Evolutionary conservation across 768 basidiomycete genomes (phyloP), one percentile per base, ranked within the genome.

Genomic region (Podaxis rugospora): DNA sequence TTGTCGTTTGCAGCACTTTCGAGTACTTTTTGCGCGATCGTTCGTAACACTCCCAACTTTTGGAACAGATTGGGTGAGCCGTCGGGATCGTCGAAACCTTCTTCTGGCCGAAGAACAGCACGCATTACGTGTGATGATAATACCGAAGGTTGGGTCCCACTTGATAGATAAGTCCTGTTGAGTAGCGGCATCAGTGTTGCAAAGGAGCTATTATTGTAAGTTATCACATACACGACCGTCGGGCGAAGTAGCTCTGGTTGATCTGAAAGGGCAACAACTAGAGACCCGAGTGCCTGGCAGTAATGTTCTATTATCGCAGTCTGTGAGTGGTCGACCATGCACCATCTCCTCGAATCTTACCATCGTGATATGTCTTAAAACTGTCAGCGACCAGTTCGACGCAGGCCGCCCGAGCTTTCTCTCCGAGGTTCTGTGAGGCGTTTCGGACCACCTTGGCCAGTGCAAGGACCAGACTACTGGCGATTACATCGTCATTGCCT

Each of bases 341-440:
- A 35, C 14, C 16, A 25, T 32, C 32, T 51, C 10, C 5, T 18
- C 51, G 53, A 27, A 63, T 23, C 68, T 66, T 63, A 91, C 90
- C 91, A 64, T 86, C 83, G 60, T 87, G 87, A 14, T 72, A 71
- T 62, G 88, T 89, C 47, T 83, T 80, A 77, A 96, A 96, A 1
- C 92, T 86, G 58, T 95, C 92, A 2, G 79, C 74, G 0, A 93
- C 81, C 11, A 98, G 70, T 65, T 94, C 93, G 35, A 89, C 74
- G 57, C 92, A 88, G 0, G 82, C 74, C 59, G 91, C 89, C 63
- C 84, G 80, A 1, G 86, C 87, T 67, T 87, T 88, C 27, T 90
- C 87, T 0, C 93, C 89, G 5, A 95, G 78, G 65, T 95, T 91
- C 56, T 83, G 76, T 0, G 83, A 83, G 1, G 85, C 93, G 71